Evolutionary conservation across 768 basidiomycete species (phyloP), one percentile per base, ranked within the genome.

Genomic region (Multifurca ochricompacta): DNA sequence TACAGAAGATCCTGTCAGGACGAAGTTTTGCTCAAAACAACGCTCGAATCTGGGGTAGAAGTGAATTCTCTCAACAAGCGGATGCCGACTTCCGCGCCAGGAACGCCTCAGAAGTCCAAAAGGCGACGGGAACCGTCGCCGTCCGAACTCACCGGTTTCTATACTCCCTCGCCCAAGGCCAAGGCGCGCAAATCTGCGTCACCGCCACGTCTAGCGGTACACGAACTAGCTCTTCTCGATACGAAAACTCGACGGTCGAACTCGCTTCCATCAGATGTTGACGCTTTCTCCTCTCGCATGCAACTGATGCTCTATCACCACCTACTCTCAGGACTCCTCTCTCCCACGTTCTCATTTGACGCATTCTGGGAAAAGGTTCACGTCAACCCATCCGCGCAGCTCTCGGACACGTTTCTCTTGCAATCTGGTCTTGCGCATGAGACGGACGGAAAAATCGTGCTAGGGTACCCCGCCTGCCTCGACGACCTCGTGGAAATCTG

Each of bases 241-340:
- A 84, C 82, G 41, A 91, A 91, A 66, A 88, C 87, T 16, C 77
- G 88, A 41, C 70, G 66, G 11, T 64, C 66, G 3, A 55, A 70
- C 1, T 71, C 66, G 13, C 59, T 89, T 1, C 87, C 88, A 1
- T 65, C 72, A 3, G 72, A 81, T 13, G 73, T 75, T 36, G 87
- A 89, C 58, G 74, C 80, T 0, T 64, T 77, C 13, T 65, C 80
- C 1, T 74, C 87, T 0, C 77, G 78, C 6, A 68, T 89, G 32
- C 89, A 91, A 64, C 74, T 91, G 4, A 88, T 88, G 84, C 68
- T 89, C 34, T 91, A 91, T 63, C 76, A 79, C 61, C 79, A 79
- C 16, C 77, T 91, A 48, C 72, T 91, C 34, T 71, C 73, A 19
- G 68, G 69, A 3, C 68, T 88, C 11, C 64, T 83, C 18, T 51